These are phyloP conservation scores for Solanum pennellii DNA, from an alignment of 257 asterid genomes.

Conservation along the genomic window DNA sequence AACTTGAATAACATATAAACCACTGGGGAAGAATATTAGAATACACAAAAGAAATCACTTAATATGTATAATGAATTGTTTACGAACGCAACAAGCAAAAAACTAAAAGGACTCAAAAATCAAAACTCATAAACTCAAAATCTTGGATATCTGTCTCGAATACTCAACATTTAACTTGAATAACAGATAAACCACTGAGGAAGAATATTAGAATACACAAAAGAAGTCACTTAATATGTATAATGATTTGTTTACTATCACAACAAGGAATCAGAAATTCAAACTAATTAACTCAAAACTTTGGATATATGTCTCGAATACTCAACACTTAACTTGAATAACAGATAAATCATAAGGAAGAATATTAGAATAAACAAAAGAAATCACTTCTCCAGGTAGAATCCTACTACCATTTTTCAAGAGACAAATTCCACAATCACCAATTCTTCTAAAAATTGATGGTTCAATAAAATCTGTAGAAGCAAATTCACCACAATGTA, in stretches of 20 bases:
- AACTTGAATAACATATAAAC: slow-evolving; percentile 13
- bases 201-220: too few relatives aligned
- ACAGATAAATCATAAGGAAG: slow-evolving; percentile 36
- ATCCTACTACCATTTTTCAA: slow-evolving; percentile 34
- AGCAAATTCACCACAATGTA: slow-evolving; percentile 44
- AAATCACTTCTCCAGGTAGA: slow-evolving; percentile 43
- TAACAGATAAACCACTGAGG: neutral
- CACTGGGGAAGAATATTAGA: slow-evolving; percentile 43
- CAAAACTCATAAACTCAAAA: too few relatives aligned
- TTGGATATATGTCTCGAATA: neutral
- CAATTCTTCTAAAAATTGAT: slow-evolving; percentile 27
- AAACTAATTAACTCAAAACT: neutral
- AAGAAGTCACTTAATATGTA: too few relatives aligned
- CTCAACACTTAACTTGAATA: slow-evolving; percentile 21
- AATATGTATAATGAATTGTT: too few relatives aligned
- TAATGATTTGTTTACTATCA: too few relatives aligned
- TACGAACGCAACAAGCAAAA: too few relatives aligned
- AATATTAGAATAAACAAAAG: slow-evolving; percentile 50
- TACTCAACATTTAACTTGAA: too few relatives aligned
- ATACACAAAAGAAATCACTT: too few relatives aligned
- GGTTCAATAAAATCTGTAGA: slow-evolving; percentile 47
- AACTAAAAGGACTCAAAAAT: too few relatives aligned
- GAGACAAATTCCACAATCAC: slow-evolving; percentile 15
- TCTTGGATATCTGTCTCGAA: too few relatives aligned
- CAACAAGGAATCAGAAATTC: neutral